These are phyloP conservation scores for Hebeloma cylindrosporum DNA, from an alignment of 768 basidiomycete species.

Conservation along the genomic window DNA sequence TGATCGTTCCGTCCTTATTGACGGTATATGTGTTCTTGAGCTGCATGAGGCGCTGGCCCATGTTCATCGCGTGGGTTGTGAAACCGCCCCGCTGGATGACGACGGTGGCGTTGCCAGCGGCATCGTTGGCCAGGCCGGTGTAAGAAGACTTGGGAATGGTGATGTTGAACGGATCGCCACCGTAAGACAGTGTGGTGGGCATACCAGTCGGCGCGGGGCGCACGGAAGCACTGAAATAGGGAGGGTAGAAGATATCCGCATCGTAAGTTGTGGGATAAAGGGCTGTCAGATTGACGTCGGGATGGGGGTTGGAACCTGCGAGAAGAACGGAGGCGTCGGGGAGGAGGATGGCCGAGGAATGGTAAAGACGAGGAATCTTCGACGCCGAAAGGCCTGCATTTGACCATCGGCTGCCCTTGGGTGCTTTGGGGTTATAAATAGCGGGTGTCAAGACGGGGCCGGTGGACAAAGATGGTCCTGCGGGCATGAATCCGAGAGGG, in stretches of 20 bases:
- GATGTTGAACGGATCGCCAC: conserved; percentile 79
- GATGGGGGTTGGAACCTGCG: conserved; percentile 92
- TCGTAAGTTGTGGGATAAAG: conserved; percentile 75
- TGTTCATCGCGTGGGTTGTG: conserved; percentile 86
- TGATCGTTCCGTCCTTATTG: conserved; percentile 70
- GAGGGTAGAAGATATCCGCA: conserved; percentile 89
- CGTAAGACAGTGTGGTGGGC: conserved; percentile 76
- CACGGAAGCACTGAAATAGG: conserved; percentile 69
- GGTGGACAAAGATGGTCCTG: conserved; percentile 70
- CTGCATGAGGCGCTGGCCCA: conserved; percentile 81
- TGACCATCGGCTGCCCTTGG: conserved; percentile 76
- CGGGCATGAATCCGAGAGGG: conserved; percentile 58
- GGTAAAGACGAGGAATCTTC: conserved; percentile 80
- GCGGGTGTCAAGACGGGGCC: conserved; percentile 77
- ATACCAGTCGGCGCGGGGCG: conserved; percentile 72
- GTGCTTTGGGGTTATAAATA: conserved; percentile 75
- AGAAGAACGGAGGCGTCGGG: conserved; percentile 84
- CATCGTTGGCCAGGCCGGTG: conserved; percentile 62
- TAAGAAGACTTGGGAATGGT: conserved; percentile 65
- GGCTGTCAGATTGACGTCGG: conserved; percentile 67
- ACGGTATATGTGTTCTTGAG: conserved; percentile 86
- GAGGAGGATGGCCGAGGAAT: conserved; percentile 87
- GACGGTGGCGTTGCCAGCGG: conserved; percentile 73
- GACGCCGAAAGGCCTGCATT: conserved; percentile 60
- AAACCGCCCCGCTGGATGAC: conserved; percentile 80